Percentiles rank a stretch among this genome's conserved stretches.
phyloP scores from a whole-genome alignment of 139 green algal genomes.

The Coelastrella sp. region DNA sequence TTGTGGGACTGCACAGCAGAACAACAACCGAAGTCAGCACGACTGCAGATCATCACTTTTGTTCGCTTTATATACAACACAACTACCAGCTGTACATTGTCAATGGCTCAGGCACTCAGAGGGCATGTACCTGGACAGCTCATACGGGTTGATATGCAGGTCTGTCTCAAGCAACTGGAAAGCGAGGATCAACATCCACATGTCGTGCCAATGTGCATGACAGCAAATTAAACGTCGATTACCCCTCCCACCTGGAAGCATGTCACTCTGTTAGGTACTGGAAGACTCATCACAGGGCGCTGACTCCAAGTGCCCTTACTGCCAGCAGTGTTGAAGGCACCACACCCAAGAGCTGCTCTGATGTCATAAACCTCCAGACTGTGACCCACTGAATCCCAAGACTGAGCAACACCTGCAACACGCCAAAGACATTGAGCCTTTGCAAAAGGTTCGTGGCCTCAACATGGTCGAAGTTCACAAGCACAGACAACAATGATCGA shows the following conservation, averaged over 20 bases:
- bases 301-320: constrained; percentile 6
- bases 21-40: neutral
- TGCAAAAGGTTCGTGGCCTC: too few species aligned
- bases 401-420: neutral
- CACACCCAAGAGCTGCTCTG: constrained; percentile 29
- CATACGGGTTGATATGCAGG: neutral
- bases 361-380: constrained; percentile 59
- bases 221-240: neutral
- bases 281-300: constrained; percentile 49
- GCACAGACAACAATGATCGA: too few species aligned
- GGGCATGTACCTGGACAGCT: too few species aligned
- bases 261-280: constrained; percentile 46
- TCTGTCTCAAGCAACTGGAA: neutral
- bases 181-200: neutral
- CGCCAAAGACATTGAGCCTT: too few species aligned
- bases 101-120: too few species aligned
- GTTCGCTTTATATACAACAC: too few species aligned
- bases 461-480: neutral
- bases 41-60: neutral
- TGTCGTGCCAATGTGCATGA: too few species aligned
- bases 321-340: neutral
- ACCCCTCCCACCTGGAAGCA: constrained; percentile 51
- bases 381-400: neutral
- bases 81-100: too few species aligned
- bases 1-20: constrained; percentile 52